These are phyloP conservation scores for Fusarium coffeatum DNA, from an alignment of 2,329 filamentous ascomycete genomes.

Conservation along the genomic window DNA sequence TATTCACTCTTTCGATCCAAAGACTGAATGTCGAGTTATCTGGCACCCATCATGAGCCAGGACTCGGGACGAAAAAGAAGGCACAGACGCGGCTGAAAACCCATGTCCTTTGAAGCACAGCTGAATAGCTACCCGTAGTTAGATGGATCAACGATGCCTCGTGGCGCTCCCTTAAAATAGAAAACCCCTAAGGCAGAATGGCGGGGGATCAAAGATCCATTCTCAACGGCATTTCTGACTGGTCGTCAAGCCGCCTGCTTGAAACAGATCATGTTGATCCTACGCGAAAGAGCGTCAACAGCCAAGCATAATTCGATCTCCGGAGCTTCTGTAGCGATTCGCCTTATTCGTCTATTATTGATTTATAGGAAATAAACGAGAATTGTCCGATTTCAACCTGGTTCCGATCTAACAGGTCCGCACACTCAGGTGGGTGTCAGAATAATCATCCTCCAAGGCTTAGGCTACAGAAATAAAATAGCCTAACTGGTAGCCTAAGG, in stretches of 20 bases:
- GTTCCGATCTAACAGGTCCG: background rate
- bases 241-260: background rate
- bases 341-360: background rate
- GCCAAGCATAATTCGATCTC: background rate
- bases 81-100: background rate
- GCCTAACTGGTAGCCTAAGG: background rate
- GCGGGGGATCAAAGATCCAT: background rate
- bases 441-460: background rate
- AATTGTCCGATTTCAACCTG: background rate
- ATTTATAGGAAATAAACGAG: background rate
- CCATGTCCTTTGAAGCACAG: background rate
- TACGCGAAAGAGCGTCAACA: background rate
- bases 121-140: background rate
- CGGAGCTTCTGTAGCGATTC: background rate
- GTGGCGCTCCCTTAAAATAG: slow-evolving; percentile 25
- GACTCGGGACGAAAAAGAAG: background rate
- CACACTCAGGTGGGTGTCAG: background rate
- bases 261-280: slow-evolving; percentile 18
- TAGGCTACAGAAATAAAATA: background rate
- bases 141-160: background rate
- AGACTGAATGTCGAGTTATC: background rate
- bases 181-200: slow-evolving; percentile 15
- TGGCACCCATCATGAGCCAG: background rate
- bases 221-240: background rate
- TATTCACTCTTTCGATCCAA: background rate